phyloP scores from a whole-genome alignment of 208 protist genomes.

The Angomonas deanei region DNA sequence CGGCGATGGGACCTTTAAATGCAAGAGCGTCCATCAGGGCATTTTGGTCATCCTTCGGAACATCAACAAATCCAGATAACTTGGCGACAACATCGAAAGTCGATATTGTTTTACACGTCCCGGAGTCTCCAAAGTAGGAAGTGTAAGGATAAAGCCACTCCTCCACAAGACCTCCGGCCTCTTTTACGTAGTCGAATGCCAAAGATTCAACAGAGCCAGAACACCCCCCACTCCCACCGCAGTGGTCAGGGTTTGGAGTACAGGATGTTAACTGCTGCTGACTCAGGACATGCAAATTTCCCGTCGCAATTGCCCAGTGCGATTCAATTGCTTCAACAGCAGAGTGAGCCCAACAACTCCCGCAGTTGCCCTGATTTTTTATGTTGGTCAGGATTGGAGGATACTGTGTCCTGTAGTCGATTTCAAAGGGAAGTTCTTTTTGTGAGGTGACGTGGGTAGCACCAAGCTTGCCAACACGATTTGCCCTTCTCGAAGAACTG shows the following conservation, averaged over 20 bases:
- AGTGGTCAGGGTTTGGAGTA: slow-evolving; percentile 42
- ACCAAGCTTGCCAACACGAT: too few species aligned
- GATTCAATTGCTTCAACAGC: slow-evolving; percentile 75
- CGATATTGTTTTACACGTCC: slow-evolving; percentile 30
- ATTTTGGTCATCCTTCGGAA: slow-evolving; percentile 56
- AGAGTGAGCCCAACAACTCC: slow-evolving; percentile 69
- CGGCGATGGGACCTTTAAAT: slow-evolving; percentile 58
- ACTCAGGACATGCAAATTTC: slow-evolving; percentile 69
- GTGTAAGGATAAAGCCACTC: slow-evolving; percentile 77
- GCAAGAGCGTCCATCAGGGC: slow-evolving; percentile 58
- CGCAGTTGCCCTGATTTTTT: slow-evolving; percentile 78
- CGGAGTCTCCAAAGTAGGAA: slow-evolving; percentile 43
- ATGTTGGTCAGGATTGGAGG: slow-evolving; percentile 51
- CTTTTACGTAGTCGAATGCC: slow-evolving; percentile 70
- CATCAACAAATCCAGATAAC: slow-evolving; percentile 49
- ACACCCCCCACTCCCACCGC: slow-evolving; percentile 71
- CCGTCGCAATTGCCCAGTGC: slow-evolving; percentile 48
- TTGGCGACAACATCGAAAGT: slow-evolving; percentile 14
- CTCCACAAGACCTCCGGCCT: slow-evolving; percentile 43
- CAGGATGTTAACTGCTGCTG: slow-evolving; percentile 93
- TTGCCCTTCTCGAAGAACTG: slow-evolving; percentile 19
- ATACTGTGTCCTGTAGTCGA: slow-evolving; percentile 34
- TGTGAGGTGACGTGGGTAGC: slow-evolving; percentile 8
- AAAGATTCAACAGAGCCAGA: slow-evolving; percentile 65
- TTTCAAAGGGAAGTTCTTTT: slow-evolving; percentile 18